Base-by-base conservation (phyloP, 768 basidiomycete genomes). In the Naganishia friedmannii region DNA sequence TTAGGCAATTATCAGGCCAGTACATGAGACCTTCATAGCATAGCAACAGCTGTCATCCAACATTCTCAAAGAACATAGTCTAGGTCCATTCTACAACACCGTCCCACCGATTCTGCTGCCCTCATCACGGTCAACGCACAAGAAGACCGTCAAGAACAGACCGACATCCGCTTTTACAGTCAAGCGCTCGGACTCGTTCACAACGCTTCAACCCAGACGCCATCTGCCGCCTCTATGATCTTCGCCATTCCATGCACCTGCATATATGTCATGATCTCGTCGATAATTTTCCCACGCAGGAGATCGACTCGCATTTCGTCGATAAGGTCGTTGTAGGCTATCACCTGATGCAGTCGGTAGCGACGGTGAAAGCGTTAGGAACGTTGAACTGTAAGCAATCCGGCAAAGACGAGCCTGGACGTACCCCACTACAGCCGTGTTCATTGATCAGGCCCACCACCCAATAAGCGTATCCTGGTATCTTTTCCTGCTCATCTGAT, bases 191-290 rank as follows among this genome's bases (percentile, higher is more conserved):
- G 23, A 2, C 6, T n/a, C n/a, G 1, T 26, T 51, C 13, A 51
- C 23, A 51, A 51, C 48, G 48, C 23, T 51, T 51, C 48, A 51
- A 51, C 48, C 48, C 48, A 51, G n/a, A 51, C n/a, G 12, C 48
- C 48, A 26, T 51, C 48, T 51, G 48, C 13, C 23, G 48, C 48
- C n/a, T 51, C n/a, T 4, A 26, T 51, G 12, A 51, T 51, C 48
- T 23, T 51, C 48, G 23, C 48, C 48, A 51, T 51, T 12, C 48
- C 48, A 51, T 51, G 19, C n/a, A 51, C 48, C 48, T 51, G 48
- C 48, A 51, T 51, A 51, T 51, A 51, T 26, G 48, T 26, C 48
- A 51, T 51, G 48, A 51, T 51, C n/a, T 51, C 48, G n/a, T 51
- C 48, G 23, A 51, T 51, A 1, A 51, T 21, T 51, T 21, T 26